Evolutionary conservation across 2,329 filamentous ascomycete species (phyloP), one percentile per base, ranked within the genome.

Genomic region (Rhynchosporium graminicola): DNA sequence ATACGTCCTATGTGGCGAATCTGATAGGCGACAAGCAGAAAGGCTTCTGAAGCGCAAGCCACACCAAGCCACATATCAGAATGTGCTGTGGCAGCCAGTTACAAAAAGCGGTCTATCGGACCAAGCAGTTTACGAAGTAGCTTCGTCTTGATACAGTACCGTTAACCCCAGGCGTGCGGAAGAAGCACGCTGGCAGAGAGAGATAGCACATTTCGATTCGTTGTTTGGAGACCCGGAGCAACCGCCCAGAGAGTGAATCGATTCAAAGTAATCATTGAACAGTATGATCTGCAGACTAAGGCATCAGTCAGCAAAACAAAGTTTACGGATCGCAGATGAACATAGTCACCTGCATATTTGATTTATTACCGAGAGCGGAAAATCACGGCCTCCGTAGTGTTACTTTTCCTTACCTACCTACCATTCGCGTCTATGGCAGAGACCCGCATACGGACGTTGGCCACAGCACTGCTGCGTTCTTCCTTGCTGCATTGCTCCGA

Each of bases 401-500:
- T 36, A 36, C 33, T 36, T 36, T 28, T 57, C 31, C 42, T 45
- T 46, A 9, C 13, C 31, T 4, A 38, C 20, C 43, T 43, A 36
- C 26, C 10, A 26, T 8, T 36, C n/a, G 20, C 20, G 20, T 43
- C 51, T 15, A 36, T 48, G n/a, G 13, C 51, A 61, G 50, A 40
- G 58, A 45, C 51, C 51, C 51, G 46, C 59, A 15, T 36, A 20
- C 26, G 43, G 15, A 54, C 42, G 29, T 54, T 40, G 46, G 20
- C 20, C 20, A 20, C 38, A 38, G 48, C 28, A 8, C 5, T 52
- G 57, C 47, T 60, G 58, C 48, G 52, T 60, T 56, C 42, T 55
- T 61, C 50, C 59, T 33, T 61, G 51, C 50, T 56, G 51, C 59
- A 56, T 56, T 20, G 45, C 46, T 58, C 56, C 46, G 15, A 28